Evolutionary conservation across 495 filamentous ascomycete genomes (phyloP).

Genomic region (Elaphomyces granulatus): DNA sequence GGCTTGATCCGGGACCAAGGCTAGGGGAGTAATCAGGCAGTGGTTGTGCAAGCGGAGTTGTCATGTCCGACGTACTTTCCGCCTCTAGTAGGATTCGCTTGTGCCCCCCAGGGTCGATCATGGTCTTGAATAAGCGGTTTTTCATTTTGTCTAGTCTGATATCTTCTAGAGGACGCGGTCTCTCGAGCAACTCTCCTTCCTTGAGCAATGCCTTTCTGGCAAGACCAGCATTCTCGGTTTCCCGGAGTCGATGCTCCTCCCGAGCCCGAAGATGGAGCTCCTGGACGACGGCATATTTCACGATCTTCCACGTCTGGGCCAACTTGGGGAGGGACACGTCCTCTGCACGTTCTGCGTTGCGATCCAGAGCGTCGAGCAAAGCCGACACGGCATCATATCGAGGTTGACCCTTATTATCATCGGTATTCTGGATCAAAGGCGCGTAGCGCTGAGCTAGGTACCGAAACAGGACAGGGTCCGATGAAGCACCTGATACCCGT

Average conservation of each 20-base stretch:
- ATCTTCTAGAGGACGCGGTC: slow-evolving; percentile 18
- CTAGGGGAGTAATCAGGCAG: slow-evolving; percentile 34
- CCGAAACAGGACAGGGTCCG: slow-evolving; percentile 37
- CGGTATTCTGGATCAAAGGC: slow-evolving; percentile 20
- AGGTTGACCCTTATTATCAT: slow-evolving; percentile 2
- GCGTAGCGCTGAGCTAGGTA: slow-evolving; percentile 47
- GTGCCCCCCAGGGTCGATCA: slow-evolving; percentile 26
- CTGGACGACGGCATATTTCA: slow-evolving; percentile 46
- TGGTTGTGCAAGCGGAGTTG: slow-evolving; percentile 63
- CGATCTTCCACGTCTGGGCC: slow-evolving; percentile 61
- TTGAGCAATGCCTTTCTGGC: slow-evolving; percentile 21
- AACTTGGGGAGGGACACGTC: slow-evolving; percentile 43
- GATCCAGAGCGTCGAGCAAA: slow-evolving; percentile 39
- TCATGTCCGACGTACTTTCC: slow-evolving; percentile 62
- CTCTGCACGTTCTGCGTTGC: slow-evolving; percentile 49
- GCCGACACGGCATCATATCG: slow-evolving; percentile 23
- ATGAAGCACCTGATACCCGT: slow-evolving; percentile 39
- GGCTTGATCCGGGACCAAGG: slow-evolving; percentile 19
- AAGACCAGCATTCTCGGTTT: slow-evolving; percentile 11
- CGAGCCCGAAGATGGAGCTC: slow-evolving; percentile 43
- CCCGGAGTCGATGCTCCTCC: slow-evolving; percentile 32
- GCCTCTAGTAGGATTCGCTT: slow-evolving; percentile 31
- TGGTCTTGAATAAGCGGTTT: slow-evolving; percentile 30
- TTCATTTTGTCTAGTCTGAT: slow-evolving; percentile 27
- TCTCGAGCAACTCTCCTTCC: slow-evolving; percentile 18